These are phyloP conservation scores for Gnetum montanum DNA, from an alignment of 75 land plant genomes.

Conservation along the genomic window DNA sequence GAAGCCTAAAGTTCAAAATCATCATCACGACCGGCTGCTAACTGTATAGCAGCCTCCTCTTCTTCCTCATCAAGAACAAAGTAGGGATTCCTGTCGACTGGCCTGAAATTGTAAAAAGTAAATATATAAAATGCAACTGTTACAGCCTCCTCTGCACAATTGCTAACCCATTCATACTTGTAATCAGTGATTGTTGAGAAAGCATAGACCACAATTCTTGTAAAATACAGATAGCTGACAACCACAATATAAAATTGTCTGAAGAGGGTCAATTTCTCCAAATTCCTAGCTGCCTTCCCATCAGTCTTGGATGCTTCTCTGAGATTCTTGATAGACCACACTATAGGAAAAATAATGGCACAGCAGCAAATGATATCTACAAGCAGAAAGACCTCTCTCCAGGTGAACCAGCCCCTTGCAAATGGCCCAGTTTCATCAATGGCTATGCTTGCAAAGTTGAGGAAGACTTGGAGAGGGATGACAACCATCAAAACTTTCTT, in stretches of 20 bases:
- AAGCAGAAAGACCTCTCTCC: conserved; percentile 51
- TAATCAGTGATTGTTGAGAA: conserved; percentile 40
- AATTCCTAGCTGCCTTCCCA: conserved; percentile 60
- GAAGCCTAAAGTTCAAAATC: conserved; percentile 67
- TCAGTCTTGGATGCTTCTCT: conserved; percentile 66
- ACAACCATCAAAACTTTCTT: conserved; percentile 75
- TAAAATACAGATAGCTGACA: conserved; percentile 60
- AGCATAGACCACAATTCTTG: conserved; percentile 60
- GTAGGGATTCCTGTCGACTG: conserved; percentile 56
- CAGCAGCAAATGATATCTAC: conserved; percentile 62
- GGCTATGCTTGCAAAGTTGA: conserved; percentile 50
- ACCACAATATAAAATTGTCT: conserved; percentile 61
- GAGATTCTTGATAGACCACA: conserved; percentile 62
- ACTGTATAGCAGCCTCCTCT: conserved; percentile 50
- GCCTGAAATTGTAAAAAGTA: conserved; percentile 58
- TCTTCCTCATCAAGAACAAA: conserved; percentile 62
- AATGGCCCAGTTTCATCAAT: conserved; percentile 61
- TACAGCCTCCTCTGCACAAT: conserved; percentile 37
- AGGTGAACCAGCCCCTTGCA: conserved; percentile 47
- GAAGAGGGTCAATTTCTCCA: conserved; percentile 55
- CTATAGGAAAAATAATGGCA: conserved; percentile 64
- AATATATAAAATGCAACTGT: conserved; percentile 45
- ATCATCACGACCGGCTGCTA: conserved; percentile 40
- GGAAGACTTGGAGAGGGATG: conserved; percentile 61
- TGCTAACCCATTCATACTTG: conserved; percentile 45